Conservation (phyloP, 306 rosid species). For the Acmispon strigosus region DNA sequence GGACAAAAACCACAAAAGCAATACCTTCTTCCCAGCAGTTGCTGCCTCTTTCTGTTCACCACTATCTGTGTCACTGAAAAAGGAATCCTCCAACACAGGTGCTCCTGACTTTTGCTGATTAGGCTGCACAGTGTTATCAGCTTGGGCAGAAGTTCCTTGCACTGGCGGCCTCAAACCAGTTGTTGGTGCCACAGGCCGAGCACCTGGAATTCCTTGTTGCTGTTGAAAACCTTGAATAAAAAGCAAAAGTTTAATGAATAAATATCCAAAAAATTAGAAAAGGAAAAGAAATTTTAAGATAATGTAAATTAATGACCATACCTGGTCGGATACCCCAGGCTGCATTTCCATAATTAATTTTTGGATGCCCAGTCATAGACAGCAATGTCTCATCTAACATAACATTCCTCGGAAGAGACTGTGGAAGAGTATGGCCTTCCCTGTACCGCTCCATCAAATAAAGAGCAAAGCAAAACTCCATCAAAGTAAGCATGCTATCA, state of each 20-base stretch:
- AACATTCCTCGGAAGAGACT: conserved; percentile 63
- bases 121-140: conserved; percentile 35
- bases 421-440: conserved; percentile 89
- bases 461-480: conserved; percentile 88
- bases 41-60: conserved; percentile 42
- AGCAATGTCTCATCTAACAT: conserved; percentile 66
- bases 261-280: background rate
- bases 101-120: conserved; percentile 52
- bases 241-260: background rate
- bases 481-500: conserved; percentile 96
- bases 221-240: conserved; percentile 62
- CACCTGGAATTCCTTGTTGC: conserved; percentile 57
- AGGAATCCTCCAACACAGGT: conserved; percentile 52
- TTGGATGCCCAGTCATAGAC: conserved; percentile 80
- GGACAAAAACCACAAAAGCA: conserved; percentile 26
- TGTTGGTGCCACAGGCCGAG: conserved; percentile 43
- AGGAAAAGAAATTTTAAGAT: background rate
- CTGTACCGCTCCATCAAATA: conserved; percentile 91
- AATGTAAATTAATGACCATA: conserved; percentile 20
- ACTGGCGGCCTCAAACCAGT: conserved; percentile 50
- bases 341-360: conserved; percentile 48
- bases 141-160: conserved; percentile 32
- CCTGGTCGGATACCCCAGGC: conserved; percentile 64
- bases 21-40: conserved; percentile 49
- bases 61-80: conserved; percentile 33